phyloP scores from a whole-genome alignment of 768 basidiomycete genomes.

The Suillus brevipes region DNA sequence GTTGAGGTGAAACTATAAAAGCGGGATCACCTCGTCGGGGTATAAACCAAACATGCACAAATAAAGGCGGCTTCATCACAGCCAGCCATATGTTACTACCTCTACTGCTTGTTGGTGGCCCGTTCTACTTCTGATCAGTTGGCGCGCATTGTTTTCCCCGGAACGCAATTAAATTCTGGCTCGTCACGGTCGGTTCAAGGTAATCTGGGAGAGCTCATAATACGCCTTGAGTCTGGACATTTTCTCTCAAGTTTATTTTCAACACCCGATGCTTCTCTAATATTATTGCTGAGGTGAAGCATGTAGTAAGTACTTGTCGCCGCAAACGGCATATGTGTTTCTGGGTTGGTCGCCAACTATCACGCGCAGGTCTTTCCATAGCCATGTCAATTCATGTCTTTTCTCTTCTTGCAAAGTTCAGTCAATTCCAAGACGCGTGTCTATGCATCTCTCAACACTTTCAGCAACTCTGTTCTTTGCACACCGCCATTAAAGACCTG shows the following conservation, averaged over 20 bases:
- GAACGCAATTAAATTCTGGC: not conserved
- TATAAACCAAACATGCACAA: conserved; percentile 5
- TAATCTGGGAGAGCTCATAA: not conserved
- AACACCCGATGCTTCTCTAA: not conserved
- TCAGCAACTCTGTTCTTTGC: not conserved
- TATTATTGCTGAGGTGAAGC: too few relatives aligned
- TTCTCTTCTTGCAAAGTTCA: not conserved
- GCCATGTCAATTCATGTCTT: not conserved
- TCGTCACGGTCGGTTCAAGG: not conserved
- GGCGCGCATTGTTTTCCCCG: not conserved
- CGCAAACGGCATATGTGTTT: not conserved
- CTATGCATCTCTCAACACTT: not conserved
- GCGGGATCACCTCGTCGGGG: not conserved
- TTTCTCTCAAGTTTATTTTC: not conserved
- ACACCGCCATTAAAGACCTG: not conserved
- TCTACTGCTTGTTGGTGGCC: too few relatives aligned
- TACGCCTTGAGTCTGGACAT: not conserved
- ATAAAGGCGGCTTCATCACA: not conserved
- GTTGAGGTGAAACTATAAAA: conserved; percentile 5
- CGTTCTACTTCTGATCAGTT: too few relatives aligned
- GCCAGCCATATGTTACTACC: too few relatives aligned
- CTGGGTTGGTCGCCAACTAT: not conserved
- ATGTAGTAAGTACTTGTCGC: too few relatives aligned
- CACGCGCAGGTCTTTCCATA: too few relatives aligned
- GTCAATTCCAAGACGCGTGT: not conserved